Base-by-base conservation (phyloP, 2,329 filamentous ascomycete genomes). In the Chalaropsis thielavioides region DNA sequence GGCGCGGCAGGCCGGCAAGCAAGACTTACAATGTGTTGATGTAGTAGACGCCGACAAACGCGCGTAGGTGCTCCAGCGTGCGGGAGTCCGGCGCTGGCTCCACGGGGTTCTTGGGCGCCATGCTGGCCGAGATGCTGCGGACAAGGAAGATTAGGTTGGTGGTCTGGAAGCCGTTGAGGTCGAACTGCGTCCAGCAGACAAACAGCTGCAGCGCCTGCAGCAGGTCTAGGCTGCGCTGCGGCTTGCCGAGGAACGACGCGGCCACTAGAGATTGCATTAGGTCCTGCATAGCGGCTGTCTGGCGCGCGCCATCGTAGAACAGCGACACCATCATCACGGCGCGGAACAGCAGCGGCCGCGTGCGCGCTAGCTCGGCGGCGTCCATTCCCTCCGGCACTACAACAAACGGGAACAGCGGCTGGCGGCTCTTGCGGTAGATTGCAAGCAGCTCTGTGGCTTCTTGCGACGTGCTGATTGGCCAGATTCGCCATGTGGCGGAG, bases 21-120 rank as follows among this genome's bases (percentile, higher is more conserved):
- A 19, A 1, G 1, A 72, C 77, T 69, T 67, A 80, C 78, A 79
- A 69, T 6, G 79, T 78, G 38, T 79, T 78, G 3, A 81, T 68
- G 64, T 81, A 81, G 66, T 80, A 82, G 3, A 77, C 78, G 1
- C 78, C 79, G 0, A 75, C 74, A 69, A 78, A 80, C 0, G 78
- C 77, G 56, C 80, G 73, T 71, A 80, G 75, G 58, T 75, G 71
- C 64, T 81, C 77, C 10, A 80, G 68, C 24, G 71, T 72, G 19
- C 66, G 66, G 5, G 71, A 68, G 2, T 65, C 65, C 17, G 70
- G 68, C 19, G 58, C 38, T 22, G 64, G 46, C 15, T 46, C 41
- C 0, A 24, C 54, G 17, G 69, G 68, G 51, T 72, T 73, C 35
- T 68, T 70, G 15, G 69, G 24, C 2, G 68, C 68, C 46, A 71